These are phyloP conservation scores for Acmispon strigosus DNA, from an alignment of 306 rosid species.

Conservation along the genomic window DNA sequence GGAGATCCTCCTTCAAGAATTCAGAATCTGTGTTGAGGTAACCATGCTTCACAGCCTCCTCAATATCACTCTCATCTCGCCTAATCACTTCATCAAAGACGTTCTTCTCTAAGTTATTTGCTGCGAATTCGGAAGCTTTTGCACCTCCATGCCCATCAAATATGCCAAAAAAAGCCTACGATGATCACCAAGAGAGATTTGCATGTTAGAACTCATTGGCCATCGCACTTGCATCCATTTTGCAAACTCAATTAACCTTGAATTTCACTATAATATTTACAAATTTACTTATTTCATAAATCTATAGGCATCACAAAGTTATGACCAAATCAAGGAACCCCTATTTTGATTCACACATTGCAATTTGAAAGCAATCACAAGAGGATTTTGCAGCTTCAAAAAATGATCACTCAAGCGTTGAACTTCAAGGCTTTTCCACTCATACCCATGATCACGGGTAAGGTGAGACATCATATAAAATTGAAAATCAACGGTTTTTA, in stretches of 20 bases:
- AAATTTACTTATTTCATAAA: not conserved
- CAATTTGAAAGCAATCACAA: too few species aligned
- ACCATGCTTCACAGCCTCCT: slow-evolving; percentile 75
- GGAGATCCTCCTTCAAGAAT: slow-evolving; percentile 60
- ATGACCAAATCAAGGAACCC: not conserved
- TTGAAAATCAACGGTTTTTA: too few species aligned
- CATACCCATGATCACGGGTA: too few species aligned
- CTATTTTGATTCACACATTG: not conserved
- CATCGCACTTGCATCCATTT: not conserved
- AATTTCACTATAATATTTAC: not conserved
- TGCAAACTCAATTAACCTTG: not conserved
- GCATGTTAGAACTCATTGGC: slow-evolving; percentile 6
- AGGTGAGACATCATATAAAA: too few species aligned
- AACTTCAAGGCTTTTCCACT: too few species aligned
- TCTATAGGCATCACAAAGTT: not conserved
- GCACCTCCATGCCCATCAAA: slow-evolving; percentile 95
- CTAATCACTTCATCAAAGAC: slow-evolving; percentile 50
- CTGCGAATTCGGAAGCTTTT: slow-evolving; percentile 81
- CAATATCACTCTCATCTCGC: slow-evolving; percentile 32
- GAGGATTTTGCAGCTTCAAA: too few species aligned
- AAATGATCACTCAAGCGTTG: too few species aligned
- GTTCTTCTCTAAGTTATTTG: slow-evolving; percentile 64
- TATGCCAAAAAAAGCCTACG: slow-evolving; percentile 84
- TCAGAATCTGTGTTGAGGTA: slow-evolving; percentile 77
- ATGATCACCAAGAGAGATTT: not conserved